Evolutionary conservation across 2,329 filamentous ascomycete species (phyloP).

Genomic region (Aciculosporium take): DNA sequence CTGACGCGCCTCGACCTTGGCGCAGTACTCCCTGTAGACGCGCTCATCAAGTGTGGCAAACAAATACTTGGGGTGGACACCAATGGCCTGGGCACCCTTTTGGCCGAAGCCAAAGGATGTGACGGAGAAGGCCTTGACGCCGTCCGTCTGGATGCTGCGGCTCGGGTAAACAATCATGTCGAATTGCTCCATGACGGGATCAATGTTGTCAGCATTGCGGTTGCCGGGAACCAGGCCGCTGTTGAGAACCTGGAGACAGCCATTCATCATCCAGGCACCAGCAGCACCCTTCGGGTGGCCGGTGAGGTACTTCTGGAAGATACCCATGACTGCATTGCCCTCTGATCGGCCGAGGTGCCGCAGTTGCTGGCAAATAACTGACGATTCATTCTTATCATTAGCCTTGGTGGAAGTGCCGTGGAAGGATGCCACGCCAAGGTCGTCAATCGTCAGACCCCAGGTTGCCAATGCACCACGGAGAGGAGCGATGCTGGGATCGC

Average conservation of each 20-base stretch:
- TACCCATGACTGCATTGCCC: constrained; percentile 88
- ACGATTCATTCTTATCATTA: constrained; percentile 99
- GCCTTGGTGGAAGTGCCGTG: constrained; percentile 97
- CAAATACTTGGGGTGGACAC: constrained; percentile 91
- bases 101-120: constrained; percentile 99
- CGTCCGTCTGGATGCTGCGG: constrained; percentile 89
- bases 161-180: constrained; percentile 97
- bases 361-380: constrained; percentile 92
- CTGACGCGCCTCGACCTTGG: constrained; percentile 82
- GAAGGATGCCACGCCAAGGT: constrained; percentile 91
- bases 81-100: constrained; percentile 94
- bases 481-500: constrained; percentile 83
- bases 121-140: constrained; percentile 95
- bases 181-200: constrained; percentile 91
- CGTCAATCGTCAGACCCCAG: constrained; percentile 95
- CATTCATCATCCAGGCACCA: constrained; percentile 99
- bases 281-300: constrained; percentile 98
- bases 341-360: constrained; percentile 88
- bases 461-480: constrained; percentile 91
- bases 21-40: constrained; percentile 68
- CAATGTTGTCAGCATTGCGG: constrained; percentile 94
- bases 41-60: constrained; percentile 84
- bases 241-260: constrained; percentile 89
- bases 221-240: constrained; percentile 89
- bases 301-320: constrained; percentile 99